Conservation (phyloP, 106 monocot species). For the Agapanthus africanus region DNA sequence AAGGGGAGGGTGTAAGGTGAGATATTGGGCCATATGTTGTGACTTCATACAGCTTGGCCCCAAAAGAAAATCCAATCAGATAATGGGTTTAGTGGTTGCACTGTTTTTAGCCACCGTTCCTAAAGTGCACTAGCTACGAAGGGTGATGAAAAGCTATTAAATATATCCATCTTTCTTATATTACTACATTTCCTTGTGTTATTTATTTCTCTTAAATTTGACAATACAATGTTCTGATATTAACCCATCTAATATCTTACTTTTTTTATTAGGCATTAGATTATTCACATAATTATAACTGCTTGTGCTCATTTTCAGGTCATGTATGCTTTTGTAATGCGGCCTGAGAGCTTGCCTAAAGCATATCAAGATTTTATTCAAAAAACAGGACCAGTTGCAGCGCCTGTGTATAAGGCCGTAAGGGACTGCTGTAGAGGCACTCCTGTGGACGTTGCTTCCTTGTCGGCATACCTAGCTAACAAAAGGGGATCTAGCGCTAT, state of each 20-base stretch:
- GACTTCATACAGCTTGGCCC: too few species aligned
- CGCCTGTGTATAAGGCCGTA: constrained; percentile 89
- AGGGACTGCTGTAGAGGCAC: constrained; percentile 79
- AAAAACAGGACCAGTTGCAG: constrained; percentile 94
- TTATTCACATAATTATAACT: not conserved
- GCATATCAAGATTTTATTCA: constrained; percentile 97
- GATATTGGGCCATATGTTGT: too few species aligned
- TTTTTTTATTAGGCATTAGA: too few species aligned
- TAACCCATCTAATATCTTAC: not conserved
- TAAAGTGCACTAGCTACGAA: not conserved
- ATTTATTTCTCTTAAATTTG: not conserved
- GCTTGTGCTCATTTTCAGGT: constrained; percentile 41
- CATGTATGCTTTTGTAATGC: constrained; percentile 99
- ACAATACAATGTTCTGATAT: constrained; percentile 1
- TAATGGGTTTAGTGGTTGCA: not conserved
- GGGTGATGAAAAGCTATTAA: not conserved
- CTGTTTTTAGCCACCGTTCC: not conserved
- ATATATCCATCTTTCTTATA: not conserved
- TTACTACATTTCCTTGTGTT: too few species aligned
- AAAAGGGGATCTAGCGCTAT: constrained; percentile 34
- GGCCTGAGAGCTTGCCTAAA: constrained; percentile 95
- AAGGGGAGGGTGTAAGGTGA: too few species aligned
- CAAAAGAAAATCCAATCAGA: not conserved
- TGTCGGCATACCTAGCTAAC: constrained; percentile 66
- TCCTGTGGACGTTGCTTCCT: constrained; percentile 55